phyloP scores from a whole-genome alignment of 2,329 filamentous ascomycete species.

The Ascochyta fabae region DNA sequence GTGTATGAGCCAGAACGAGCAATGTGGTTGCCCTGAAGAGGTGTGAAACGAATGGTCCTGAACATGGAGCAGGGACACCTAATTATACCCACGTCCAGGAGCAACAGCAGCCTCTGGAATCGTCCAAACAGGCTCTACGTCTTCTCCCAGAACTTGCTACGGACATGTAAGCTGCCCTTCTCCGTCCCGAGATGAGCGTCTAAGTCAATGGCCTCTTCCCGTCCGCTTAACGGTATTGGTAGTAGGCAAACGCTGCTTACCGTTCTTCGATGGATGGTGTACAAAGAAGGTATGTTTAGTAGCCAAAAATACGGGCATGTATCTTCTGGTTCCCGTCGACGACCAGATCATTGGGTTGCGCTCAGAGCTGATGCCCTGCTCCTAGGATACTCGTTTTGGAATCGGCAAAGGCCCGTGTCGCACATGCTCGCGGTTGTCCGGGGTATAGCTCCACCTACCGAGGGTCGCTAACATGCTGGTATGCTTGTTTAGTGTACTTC shows the following conservation, averaged over 20 bases:
- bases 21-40: background rate
- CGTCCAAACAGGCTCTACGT: slow-evolving; percentile 14
- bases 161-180: slow-evolving; percentile 20
- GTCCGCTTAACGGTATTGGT: slow-evolving; percentile 9
- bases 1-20: background rate
- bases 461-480: no score
- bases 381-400: background rate
- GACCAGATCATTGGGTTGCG: background rate
- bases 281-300: background rate
- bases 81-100: background rate
- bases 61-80: background rate
- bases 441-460: background rate
- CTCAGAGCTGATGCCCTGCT: background rate
- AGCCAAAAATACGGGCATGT: background rate
- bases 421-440: background rate
- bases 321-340: background rate
- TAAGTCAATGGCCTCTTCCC: background rate
- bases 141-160: slow-evolving; percentile 6
- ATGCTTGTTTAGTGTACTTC: no score
- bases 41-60: background rate
- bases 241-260: slow-evolving; percentile 16
- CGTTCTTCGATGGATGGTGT: background rate
- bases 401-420: background rate
- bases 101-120: background rate
- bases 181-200: slow-evolving; percentile 15